Percentiles rank a stretch among this genome's conserved stretches.
phyloP scores from a whole-genome alignment of 2,329 filamentous ascomycete genomes.

The Leptosphaerulina australis region DNA sequence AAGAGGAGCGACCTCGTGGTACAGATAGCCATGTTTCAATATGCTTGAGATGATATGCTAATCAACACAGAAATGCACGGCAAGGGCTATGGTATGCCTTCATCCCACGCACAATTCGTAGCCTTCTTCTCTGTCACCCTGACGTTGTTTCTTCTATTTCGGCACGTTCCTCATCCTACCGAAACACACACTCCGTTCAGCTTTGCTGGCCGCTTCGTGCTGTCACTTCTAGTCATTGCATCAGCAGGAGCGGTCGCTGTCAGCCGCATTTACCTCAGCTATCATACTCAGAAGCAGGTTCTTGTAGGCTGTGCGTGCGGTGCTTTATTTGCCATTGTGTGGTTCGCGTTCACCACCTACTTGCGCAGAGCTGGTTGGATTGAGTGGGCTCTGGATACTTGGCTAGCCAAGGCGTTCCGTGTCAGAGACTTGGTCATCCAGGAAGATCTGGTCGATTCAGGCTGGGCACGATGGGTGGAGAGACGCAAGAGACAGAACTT shows the following conservation, averaged over 20 bases:
- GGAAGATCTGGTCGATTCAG: conserved; percentile 88
- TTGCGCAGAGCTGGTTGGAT: conserved; percentile 72
- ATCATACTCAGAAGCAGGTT: conserved; percentile 89
- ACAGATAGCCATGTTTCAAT: conserved; percentile 48
- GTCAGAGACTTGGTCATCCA: conserved; percentile 83
- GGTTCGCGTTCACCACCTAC: conserved; percentile 76
- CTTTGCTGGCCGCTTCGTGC: conserved; percentile 63
- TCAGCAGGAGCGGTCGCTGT: conserved; percentile 65
- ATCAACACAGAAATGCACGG: conserved; percentile 67
- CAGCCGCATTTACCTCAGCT: conserved; percentile 88
- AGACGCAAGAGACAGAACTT: conserved; percentile 43
- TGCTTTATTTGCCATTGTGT: conserved; percentile 70
- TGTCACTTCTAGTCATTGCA: conserved; percentile 53
- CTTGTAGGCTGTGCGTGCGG: conserved; percentile 78
- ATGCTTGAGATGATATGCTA: conserved; percentile 5
- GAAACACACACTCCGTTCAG: conserved; percentile 63
- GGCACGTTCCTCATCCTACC: conserved; percentile 63
- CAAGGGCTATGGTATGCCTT: conserved; percentile 97
- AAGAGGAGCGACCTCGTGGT: conserved; percentile 85
- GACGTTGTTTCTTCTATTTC: conserved; percentile 79
- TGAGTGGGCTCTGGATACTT: conserved; percentile 71
- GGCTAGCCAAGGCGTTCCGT: conserved; percentile 68
- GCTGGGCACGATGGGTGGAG: conserved; percentile 90
- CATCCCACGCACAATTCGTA: conserved; percentile 93
- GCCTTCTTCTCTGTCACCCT: conserved; percentile 88